These are phyloP conservation scores for Gryganskiella cystojenkinii DNA, from an alignment of 192 early-diverging fungal genomes.

Conservation along the genomic window DNA sequence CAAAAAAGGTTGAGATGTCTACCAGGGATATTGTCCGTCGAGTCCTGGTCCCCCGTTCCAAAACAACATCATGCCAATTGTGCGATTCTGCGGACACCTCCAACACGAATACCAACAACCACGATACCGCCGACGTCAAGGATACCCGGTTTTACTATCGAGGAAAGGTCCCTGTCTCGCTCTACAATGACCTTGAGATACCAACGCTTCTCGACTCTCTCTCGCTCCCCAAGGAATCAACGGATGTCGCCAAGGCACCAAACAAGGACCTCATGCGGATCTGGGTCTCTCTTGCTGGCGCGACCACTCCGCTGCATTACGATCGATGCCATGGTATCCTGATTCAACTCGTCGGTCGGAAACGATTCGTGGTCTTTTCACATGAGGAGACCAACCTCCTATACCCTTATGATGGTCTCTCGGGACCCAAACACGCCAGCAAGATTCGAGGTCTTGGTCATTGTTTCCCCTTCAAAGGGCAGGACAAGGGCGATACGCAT, in stretches of 20 bases:
- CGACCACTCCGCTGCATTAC: conserved; percentile 64
- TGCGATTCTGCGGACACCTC: conserved; percentile 12
- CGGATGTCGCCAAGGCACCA: conserved; percentile 11
- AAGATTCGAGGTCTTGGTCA: conserved; percentile 50
- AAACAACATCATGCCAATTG: conserved; percentile 7
- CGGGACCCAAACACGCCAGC: conserved; percentile 60
- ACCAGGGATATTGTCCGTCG: conserved; percentile 25
- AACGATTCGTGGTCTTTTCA: conserved; percentile 59
- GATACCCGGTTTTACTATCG: conserved; percentile 45
- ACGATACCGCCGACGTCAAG: background rate
- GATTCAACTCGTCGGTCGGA: conserved; percentile 57
- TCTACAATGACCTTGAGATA: conserved; percentile 31
- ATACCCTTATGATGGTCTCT: conserved; percentile 58
- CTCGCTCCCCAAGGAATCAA: conserved; percentile 13
- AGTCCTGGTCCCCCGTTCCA: conserved; percentile 5
- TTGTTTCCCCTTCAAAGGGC: conserved; percentile 25
- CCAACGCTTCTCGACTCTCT: conserved; percentile 18
- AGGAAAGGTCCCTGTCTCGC: conserved; percentile 26
- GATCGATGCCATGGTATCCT: conserved; percentile 64
- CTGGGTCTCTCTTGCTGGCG: conserved; percentile 56
- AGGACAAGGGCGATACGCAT: conserved; percentile 4
- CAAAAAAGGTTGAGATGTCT: conserved; percentile 33
- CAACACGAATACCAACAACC: background rate
- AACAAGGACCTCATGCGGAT: conserved; percentile 55
- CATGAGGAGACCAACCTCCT: conserved; percentile 53